These are phyloP conservation scores for Thielaviopsis punctulata DNA, from an alignment of 2,329 filamentous ascomycete genomes.

Conservation along the genomic window DNA sequence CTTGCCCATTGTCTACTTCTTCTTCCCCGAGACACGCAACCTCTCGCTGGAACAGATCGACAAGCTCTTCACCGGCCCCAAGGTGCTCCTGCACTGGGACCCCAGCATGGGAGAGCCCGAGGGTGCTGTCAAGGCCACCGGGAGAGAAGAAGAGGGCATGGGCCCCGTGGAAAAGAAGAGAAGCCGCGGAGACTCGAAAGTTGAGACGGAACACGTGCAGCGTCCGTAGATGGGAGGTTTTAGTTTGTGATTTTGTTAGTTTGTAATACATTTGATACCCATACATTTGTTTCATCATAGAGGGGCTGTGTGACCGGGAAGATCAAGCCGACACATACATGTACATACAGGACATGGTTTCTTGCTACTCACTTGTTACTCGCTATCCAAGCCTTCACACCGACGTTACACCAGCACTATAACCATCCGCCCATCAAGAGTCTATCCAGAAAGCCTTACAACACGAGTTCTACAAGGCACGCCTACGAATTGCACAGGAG, in stretches of 20 bases:
- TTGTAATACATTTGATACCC: no score
- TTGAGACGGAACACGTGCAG: neutral
- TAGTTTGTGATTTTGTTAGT: neutral
- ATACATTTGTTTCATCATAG: no score
- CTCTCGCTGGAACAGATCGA: conserved; percentile 34
- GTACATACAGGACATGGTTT: no score
- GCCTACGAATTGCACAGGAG: no score
- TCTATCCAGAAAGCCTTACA: no score
- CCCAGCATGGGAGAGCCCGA: conserved; percentile 19
- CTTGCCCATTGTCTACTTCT: conserved; percentile 29
- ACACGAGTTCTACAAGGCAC: no score
- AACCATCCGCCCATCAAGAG: no score
- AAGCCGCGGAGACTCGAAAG: neutral
- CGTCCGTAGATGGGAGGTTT: neutral
- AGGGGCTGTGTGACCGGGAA: no score
- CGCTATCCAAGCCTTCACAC: no score
- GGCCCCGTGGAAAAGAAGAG: neutral
- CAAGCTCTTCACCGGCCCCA: conserved; percentile 20
- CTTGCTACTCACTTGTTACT: no score
- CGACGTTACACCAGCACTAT: no score
- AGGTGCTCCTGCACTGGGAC: conserved; percentile 19
- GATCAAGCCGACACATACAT: no score
- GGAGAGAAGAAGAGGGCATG: neutral
- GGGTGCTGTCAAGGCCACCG: conserved; percentile 10
- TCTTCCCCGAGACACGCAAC: conserved; percentile 31